Evolutionary conservation across 495 filamentous ascomycete genomes (phyloP).

Genomic region (Penicillium simplicissimum): DNA sequence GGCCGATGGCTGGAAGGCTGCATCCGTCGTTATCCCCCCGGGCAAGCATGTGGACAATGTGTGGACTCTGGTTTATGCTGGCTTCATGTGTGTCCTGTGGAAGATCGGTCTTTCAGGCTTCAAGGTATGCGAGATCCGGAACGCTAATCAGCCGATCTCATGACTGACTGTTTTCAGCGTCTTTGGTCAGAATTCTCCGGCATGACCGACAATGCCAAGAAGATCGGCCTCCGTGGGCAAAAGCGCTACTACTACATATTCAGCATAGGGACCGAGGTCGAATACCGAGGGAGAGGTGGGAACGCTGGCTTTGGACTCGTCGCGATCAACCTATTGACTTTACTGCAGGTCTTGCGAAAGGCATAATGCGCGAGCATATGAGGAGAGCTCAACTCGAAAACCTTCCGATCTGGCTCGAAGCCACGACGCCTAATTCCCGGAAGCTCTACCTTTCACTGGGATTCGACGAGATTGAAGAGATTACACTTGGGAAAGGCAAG

Average conservation of each 20-base stretch:
- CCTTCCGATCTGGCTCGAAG: slow-evolving; percentile 36
- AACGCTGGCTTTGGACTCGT: not conserved
- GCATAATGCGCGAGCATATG: slow-evolving; percentile 27
- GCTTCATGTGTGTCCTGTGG: slow-evolving; percentile 27
- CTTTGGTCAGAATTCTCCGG: slow-evolving; percentile 31
- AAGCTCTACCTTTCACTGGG: slow-evolving; percentile 29
- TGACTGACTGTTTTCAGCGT: slow-evolving; percentile 9
- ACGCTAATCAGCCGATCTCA: too few species aligned
- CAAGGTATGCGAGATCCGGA: slow-evolving; percentile 15
- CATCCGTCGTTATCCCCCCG: slow-evolving; percentile 27
- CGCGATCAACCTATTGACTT: not conserved
- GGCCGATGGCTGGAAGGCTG: slow-evolving; percentile 31
- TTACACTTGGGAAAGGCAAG: slow-evolving; percentile 29
- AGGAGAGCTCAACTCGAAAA: slow-evolving; percentile 20
- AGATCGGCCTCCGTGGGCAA: slow-evolving; percentile 25
- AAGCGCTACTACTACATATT: slow-evolving; percentile 33
- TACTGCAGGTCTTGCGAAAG: slow-evolving; percentile 26
- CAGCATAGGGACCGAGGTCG: slow-evolving; percentile 29
- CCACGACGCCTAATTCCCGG: slow-evolving; percentile 25
- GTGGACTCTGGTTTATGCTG: slow-evolving; percentile 27
- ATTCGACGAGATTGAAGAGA: slow-evolving; percentile 30
- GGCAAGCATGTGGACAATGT: slow-evolving; percentile 22
- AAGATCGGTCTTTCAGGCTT: slow-evolving; percentile 24
- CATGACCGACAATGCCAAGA: slow-evolving; percentile 31
- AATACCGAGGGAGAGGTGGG: slow-evolving; percentile 32